phyloP scores from a whole-genome alignment of 495 filamentous ascomycete genomes.

The Aspergillus wentii region DNA sequence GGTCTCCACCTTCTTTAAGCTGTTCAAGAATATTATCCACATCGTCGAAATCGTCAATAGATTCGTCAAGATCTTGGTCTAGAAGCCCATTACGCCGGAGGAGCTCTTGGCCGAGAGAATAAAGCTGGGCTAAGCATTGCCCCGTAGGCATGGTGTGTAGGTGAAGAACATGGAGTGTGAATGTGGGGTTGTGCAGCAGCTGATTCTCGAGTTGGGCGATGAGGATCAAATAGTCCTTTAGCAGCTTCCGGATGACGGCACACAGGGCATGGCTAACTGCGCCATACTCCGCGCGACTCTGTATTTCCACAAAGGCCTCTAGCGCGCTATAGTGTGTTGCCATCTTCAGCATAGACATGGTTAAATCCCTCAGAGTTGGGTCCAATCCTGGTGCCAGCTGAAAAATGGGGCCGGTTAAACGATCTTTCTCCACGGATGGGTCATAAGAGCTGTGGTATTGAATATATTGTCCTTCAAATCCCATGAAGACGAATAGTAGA shows the following conservation, averaged over 20 bases:
- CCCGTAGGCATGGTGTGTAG: conserved; percentile 84
- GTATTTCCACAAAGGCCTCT: conserved; percentile 89
- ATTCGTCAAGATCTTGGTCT: conserved; percentile 81
- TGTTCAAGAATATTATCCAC: conserved; percentile 87
- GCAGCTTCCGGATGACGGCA: conserved; percentile 80
- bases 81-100: conserved; percentile 80
- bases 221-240: conserved; percentile 90
- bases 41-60: conserved; percentile 73
- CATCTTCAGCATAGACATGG: conserved; percentile 87
- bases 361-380: conserved; percentile 84
- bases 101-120: conserved; percentile 80
- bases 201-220: conserved; percentile 91
- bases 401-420: conserved; percentile 74
- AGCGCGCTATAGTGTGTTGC: conserved; percentile 88
- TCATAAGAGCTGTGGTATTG: conserved; percentile 79
- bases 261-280: conserved; percentile 96
- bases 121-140: conserved; percentile 85
- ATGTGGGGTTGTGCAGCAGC: conserved; percentile 76
- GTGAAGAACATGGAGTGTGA: conserved; percentile 88
- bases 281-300: conserved; percentile 88
- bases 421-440: conserved; percentile 76
- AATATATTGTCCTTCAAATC: conserved; percentile 96
- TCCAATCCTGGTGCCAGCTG: conserved; percentile 79
- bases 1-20: conserved; percentile 71
- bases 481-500: conserved; percentile 92